phyloP scores from a whole-genome alignment of 495 filamentous ascomycete genomes.

The Neurospora terricola region DNA sequence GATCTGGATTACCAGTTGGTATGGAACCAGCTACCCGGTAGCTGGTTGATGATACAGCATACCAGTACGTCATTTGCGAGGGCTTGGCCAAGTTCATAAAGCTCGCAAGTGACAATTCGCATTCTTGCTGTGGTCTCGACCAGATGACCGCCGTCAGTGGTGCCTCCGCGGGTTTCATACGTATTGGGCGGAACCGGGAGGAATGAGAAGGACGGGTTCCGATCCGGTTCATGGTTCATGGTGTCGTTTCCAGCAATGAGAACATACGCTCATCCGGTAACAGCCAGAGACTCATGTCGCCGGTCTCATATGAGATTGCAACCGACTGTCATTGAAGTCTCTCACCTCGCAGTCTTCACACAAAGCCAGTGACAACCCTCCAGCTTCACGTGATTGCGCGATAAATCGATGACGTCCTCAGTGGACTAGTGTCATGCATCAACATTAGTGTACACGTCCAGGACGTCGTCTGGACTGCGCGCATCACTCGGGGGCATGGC shows the following conservation, averaged over 20 bases:
- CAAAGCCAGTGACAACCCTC: not conserved
- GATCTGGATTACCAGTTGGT: not conserved
- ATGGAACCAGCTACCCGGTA: not conserved
- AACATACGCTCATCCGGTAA: not conserved
- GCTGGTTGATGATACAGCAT: not conserved
- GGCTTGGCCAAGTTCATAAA: not conserved
- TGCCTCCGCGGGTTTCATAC: not conserved
- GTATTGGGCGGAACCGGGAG: not conserved
- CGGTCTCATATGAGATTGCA: not conserved
- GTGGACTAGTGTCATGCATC: not conserved
- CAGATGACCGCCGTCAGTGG: not conserved
- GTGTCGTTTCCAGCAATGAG: not conserved
- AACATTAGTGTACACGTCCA: not conserved
- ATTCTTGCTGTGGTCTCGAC: not conserved
- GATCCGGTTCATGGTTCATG: not conserved
- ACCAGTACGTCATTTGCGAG: not conserved
- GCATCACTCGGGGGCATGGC: not conserved
- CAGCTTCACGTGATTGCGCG: not conserved
- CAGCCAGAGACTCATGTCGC: not conserved
- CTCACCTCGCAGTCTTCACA: not conserved
- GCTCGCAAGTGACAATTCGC: not conserved
- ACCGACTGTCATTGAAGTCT: not conserved
- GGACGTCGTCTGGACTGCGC: not conserved
- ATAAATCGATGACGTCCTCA: not conserved
- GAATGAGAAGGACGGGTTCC: not conserved